Evolutionary conservation across 2,329 filamentous ascomycete species (phyloP), one percentile per base, ranked within the genome.

Genomic region (Botryosphaeria agaves): DNA sequence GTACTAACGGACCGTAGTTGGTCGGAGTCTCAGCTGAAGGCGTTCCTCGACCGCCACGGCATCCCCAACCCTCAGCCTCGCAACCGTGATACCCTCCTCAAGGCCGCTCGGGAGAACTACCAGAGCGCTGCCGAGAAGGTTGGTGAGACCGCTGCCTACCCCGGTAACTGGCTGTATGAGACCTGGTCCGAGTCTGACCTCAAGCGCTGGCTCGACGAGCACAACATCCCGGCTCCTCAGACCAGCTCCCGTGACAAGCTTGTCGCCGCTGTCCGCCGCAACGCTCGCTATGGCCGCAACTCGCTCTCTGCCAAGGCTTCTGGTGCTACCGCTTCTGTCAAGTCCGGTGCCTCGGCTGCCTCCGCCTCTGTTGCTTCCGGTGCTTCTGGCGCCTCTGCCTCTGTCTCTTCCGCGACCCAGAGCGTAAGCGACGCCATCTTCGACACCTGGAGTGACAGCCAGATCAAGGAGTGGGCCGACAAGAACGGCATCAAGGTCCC

Each of bases 391-490:
- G 74, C 76, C 8, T 71, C 76, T 29, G 46, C 52, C 14, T 57
- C 59, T 24, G 61, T 60, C 31, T 45, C 50, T 27, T 63, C 70
- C 23, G 76, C 81, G 2, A 77, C 84, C 42, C 62, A 76, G 30
- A 77, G 72, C 28, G 59, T 95, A 25, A 82, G 76, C 38, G 82
- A 95, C 44, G 74, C 76, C 44, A 63, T 94, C 31, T 78, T 95
- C 46, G 76, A 92, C 43, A 74, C 80, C 3, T 98, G 89, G 89
- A 76, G 78, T 46, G 85, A 94, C 47, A 76, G 69, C 45, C 64
- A 92, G 53, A 67, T 98, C 51, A 95, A 95, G 66, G 76, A 82
- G 38, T 95, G 89, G 61, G 74, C 74, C 32, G 87, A 95, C 61
- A 82, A 85, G 66, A 89, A 95, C 44, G 72, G 73, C 34, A 78